Evolutionary conservation across 768 basidiomycete species (phyloP).

Genomic region (Dioszegia crocea): DNA sequence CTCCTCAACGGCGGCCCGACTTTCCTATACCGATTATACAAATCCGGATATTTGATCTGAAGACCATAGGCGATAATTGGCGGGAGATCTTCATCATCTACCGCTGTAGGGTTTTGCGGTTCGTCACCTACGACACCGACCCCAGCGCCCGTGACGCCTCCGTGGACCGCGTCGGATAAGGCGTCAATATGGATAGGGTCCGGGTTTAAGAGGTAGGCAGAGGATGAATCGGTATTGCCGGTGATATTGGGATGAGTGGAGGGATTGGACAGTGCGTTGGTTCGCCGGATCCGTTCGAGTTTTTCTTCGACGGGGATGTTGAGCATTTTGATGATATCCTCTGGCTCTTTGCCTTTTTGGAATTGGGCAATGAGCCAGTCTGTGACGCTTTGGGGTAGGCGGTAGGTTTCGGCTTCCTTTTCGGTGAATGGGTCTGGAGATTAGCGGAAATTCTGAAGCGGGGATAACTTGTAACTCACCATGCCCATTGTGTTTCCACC

Average conservation of each 20-base stretch:
- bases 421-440: conserved; percentile 34
- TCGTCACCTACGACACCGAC: neutral
- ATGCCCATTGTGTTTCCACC: conserved; percentile 45
- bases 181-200: too few species aligned
- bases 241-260: neutral
- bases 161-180: too few species aligned
- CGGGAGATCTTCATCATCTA: conserved; percentile 18
- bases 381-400: conserved; percentile 34
- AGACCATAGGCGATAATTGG: conserved; percentile 28
- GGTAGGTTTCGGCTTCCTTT: conserved; percentile 20
- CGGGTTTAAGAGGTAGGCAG: too few species aligned
- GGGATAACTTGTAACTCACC: conserved; percentile 22
- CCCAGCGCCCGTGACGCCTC: too few species aligned
- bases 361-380: conserved; percentile 40
- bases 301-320: conserved; percentile 34
- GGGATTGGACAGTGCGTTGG: neutral
- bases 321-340: conserved; percentile 32
- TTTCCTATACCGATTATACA: conserved; percentile 44
- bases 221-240: too few species aligned
- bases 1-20: conserved; percentile 32
- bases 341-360: conserved; percentile 26
- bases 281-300: conserved; percentile 7
- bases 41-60: conserved; percentile 42
- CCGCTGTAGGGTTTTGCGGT: neutral
- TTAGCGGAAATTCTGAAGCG: conserved; percentile 1